Base-by-base conservation (phyloP, 805 yeast species). In the Saccharomycopsis synnaedendra region DNA sequence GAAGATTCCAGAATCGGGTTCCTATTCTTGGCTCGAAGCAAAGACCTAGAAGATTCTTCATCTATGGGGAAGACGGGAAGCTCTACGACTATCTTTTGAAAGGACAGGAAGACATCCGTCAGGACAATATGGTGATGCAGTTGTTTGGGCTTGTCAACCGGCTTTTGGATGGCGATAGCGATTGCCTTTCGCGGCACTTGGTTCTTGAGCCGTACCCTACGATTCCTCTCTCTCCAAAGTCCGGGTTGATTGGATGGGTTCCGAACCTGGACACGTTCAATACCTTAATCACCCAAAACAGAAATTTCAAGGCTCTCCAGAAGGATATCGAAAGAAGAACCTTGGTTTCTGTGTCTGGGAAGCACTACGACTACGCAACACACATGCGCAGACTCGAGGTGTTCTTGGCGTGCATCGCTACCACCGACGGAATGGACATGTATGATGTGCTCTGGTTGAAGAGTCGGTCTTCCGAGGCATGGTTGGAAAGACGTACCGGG, bases 71-170 rank as follows among this genome's bases (percentile, higher is more conserved):
- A 57, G 96, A 93, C 63, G 98, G 98, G 51, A 85, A 84, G 58
- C 85, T 82, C 38, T 88, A 94, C 60, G 84, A 76, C 57, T 94
- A 78, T 64, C 66, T 72, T 1, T 70, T 93, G 58, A 93, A 93
- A 65, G 98, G 97, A 1, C 97, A 93, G 60, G 99, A 93, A 66
- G 99, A 93, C 70, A 86, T 93, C 46, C 77, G 99, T 59, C 99
- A 93, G 62, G 99, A 93, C 66, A 86, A 87, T 58, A 72, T 94
- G 63, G 99, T 90, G 31, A 93, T 93, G 98, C 99, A 93, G 65
- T 69, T 93, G 56, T 90, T 93, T 64, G 97, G 97, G 0, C 70
- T 93, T 59, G 97, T 93, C 3, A 93, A 94, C 60, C 88, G 97
- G 0, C 69, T 94, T 43, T 72, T 93, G 54, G 76, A 82, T 4